Conservation (phyloP, 148 eudicot species). For the Vaccinium darrowii region DNA sequence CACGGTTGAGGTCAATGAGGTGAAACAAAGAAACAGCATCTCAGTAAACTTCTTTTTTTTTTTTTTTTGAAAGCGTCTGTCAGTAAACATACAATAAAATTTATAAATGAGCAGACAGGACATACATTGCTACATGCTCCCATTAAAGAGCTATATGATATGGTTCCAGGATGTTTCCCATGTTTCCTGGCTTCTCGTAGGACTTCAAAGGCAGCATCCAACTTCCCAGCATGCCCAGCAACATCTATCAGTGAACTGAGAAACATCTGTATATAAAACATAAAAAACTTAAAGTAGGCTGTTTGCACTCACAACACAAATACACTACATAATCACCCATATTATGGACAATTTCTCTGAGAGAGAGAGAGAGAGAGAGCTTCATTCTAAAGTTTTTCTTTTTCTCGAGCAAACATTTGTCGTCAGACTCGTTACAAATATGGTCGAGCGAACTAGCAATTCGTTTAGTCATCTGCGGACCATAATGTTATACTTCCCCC, state of each 20-base stretch:
- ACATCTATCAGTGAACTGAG: conserved; percentile 94
- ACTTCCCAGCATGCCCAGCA: conserved; percentile 87
- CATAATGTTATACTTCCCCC: no score
- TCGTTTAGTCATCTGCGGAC: not conserved
- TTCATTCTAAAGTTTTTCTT: not conserved
- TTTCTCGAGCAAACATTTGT: not conserved
- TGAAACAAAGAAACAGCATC: not conserved
- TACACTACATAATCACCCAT: not conserved
- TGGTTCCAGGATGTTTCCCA: conserved; percentile 64
- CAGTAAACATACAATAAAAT: not conserved
- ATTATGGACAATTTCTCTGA: not conserved
- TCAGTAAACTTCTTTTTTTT: not conserved
- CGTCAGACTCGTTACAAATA: not conserved
- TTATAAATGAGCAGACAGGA: not conserved
- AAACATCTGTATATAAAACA: conserved; percentile 68
- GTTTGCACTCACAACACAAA: not conserved
- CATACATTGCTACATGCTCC: conserved; percentile 97
- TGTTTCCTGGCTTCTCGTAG: conserved; percentile 62
- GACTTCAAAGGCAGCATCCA: conserved; percentile 84
- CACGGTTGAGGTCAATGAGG: not conserved
- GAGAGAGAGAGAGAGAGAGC: not conserved
- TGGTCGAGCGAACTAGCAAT: not conserved
- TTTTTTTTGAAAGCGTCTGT: not conserved
- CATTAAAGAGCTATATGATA: conserved; percentile 93
- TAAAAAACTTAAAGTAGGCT: conserved; percentile 16